Conservation (phyloP, 495 filamentous ascomycete species). For the Hypoxylon perforatum region DNA sequence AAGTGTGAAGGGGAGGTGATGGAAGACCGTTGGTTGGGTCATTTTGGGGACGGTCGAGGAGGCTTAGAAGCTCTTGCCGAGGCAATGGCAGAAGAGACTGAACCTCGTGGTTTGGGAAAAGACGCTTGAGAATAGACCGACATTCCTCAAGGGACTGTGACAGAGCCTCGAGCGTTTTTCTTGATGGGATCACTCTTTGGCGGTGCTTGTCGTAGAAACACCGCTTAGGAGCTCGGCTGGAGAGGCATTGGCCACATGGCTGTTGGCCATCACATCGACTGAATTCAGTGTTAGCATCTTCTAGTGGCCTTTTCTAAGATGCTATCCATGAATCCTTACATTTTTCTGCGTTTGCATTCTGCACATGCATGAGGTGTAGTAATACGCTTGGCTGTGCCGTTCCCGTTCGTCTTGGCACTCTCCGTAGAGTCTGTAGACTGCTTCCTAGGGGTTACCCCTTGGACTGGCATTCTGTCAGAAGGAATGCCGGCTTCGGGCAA, state of each 20-base stretch:
- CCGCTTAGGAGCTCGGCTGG: conserved; percentile 65
- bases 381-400: conserved; percentile 53
- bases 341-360: conserved; percentile 69
- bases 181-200: conserved; percentile 66
- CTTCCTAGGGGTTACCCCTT: conserved; percentile 61
- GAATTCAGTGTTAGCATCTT: conserved; percentile 39
- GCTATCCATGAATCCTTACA: conserved; percentile 50
- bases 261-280: conserved; percentile 68
- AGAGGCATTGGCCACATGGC: conserved; percentile 68
- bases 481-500: background rate
- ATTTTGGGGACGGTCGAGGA: conserved; percentile 58
- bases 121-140: conserved; percentile 63
- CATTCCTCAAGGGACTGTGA: conserved; percentile 69
- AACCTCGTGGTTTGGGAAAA: conserved; percentile 65
- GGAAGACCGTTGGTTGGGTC: conserved; percentile 55
- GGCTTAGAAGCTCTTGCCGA: conserved; percentile 61
- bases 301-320: background rate
- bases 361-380: conserved; percentile 69
- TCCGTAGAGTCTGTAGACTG: conserved; percentile 58
- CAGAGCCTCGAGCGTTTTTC: conserved; percentile 67
- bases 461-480: conserved; percentile 47
- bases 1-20: conserved; percentile 57
- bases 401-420: conserved; percentile 54
- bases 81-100: conserved; percentile 62
- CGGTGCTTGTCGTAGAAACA: conserved; percentile 71